Percentiles rank a stretch among this genome's conserved stretches.
Evolutionary conservation across 345 rosid genomes (phyloP).

Genomic region (Populus nigra): DNA sequence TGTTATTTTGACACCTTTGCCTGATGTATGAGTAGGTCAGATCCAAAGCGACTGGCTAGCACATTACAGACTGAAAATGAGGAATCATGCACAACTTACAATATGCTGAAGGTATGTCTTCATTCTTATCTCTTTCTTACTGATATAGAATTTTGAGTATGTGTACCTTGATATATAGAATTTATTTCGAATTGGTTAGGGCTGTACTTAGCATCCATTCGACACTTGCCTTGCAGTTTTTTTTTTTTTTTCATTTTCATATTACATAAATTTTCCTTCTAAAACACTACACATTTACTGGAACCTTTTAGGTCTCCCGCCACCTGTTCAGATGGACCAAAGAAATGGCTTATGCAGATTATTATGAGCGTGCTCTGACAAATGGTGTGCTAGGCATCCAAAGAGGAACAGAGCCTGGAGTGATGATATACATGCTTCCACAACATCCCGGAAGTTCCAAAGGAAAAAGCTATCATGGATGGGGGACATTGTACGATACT

Average conservation of each 20-base stretch:
- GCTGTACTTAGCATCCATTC: background rate
- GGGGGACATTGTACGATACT: slow-evolving; percentile 71
- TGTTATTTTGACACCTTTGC: slow-evolving; percentile 7
- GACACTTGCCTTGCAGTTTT: background rate
- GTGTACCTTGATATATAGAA: background rate
- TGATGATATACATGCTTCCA: slow-evolving; percentile 98
- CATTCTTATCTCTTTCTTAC: background rate
- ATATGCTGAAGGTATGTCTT: slow-evolving; percentile 77
- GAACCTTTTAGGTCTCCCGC: slow-evolving; percentile 66
- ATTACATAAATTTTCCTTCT: background rate
- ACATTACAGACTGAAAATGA: slow-evolving; percentile 64
- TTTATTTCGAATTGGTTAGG: background rate
- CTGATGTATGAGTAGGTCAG: slow-evolving; percentile 47
- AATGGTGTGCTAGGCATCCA: slow-evolving; percentile 90
- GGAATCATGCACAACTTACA: slow-evolving; percentile 93
- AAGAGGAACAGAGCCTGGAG: slow-evolving; percentile 85
- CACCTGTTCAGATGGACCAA: slow-evolving; percentile 89
- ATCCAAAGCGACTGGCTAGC: slow-evolving; percentile 76
- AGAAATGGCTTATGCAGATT: slow-evolving; percentile 83
- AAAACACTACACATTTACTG: background rate
- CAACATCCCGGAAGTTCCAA: slow-evolving; percentile 69
- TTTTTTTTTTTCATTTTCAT: background rate
- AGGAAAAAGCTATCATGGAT: slow-evolving; percentile 66
- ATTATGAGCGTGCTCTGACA: slow-evolving; percentile 84
- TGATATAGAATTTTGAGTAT: background rate